phyloP scores from a whole-genome alignment of 2,329 filamentous ascomycete species.

The Neonectria sp. region DNA sequence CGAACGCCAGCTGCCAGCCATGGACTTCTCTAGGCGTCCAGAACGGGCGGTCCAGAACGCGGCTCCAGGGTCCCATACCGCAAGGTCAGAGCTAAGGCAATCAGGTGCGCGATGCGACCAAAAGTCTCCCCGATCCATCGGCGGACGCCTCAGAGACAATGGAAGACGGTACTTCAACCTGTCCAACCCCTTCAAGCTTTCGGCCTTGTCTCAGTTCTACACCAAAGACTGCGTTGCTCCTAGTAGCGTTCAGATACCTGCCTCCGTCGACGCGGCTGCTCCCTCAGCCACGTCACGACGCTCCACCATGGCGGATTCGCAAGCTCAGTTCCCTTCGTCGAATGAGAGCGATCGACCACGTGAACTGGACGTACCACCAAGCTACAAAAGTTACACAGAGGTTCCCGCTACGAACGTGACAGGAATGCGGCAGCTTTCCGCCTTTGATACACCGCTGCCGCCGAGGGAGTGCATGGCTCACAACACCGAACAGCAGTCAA shows the following conservation, averaged over 20 bases:
- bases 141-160: slow-evolving; percentile 23
- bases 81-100: neutral
- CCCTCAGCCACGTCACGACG: neutral
- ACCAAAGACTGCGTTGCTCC: slow-evolving; percentile 9
- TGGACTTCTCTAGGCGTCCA: neutral
- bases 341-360: neutral
- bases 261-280: neutral
- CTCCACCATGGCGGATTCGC: neutral
- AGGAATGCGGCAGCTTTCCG: slow-evolving; percentile 6
- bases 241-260: neutral
- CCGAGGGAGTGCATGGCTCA: neutral
- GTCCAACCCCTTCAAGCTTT: slow-evolving; percentile 3
- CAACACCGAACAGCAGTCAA: neutral
- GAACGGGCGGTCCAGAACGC: neutral
- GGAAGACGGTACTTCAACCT: slow-evolving; percentile 21
- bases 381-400: neutral
- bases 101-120: neutral
- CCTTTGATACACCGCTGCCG: neutral
- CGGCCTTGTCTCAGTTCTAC: neutral
- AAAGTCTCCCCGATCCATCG: slow-evolving; percentile 15
- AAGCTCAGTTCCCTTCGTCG: neutral
- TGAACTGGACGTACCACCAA: neutral
- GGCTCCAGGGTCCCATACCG: neutral
- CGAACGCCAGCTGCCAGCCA: neutral
- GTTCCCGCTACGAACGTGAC: slow-evolving; percentile 1